phyloP scores from a whole-genome alignment of 1,284 basidiomycete species.

The Tetrapyrgos nigripes region DNA sequence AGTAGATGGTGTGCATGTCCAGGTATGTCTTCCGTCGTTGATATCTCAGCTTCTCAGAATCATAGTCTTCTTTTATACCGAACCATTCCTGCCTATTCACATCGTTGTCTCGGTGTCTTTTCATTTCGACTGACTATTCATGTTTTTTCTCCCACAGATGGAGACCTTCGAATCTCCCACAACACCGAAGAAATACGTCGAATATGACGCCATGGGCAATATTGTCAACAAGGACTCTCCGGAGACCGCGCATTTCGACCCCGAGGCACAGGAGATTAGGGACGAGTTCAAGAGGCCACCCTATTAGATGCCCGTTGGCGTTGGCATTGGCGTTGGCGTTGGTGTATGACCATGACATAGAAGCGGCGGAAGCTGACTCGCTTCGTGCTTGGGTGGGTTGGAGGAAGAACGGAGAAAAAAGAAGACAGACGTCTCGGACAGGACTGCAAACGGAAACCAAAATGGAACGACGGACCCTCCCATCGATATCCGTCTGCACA shows the following conservation, averaged over 20 bases:
- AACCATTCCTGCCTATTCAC: background rate
- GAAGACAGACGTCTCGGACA: too few species aligned
- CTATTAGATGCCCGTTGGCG: slow-evolving; percentile 41
- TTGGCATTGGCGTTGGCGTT: too few species aligned
- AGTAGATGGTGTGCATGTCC: slow-evolving; percentile 52
- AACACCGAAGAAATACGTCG: slow-evolving; percentile 40
- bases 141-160: slow-evolving; percentile 56
- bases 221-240: slow-evolving; percentile 43
- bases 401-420: too few species aligned
- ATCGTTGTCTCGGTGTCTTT: background rate
- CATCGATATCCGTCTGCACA: too few species aligned
- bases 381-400: too few species aligned
- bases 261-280: slow-evolving; percentile 61
- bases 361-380: slow-evolving; percentile 66
- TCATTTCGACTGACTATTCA: background rate
- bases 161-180: slow-evolving; percentile 53
- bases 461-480: too few species aligned
- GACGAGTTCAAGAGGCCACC: slow-evolving; percentile 69
- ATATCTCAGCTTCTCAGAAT: background rate
- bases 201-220: slow-evolving; percentile 61
- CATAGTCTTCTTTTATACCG: background rate
- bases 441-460: too few species aligned
- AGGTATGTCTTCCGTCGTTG: slow-evolving; percentile 42
- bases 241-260: slow-evolving; percentile 43
- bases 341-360: slow-evolving; percentile 63